Conservation (phyloP, 2,329 filamentous ascomycete genomes). For the Ramularia endophylla region DNA sequence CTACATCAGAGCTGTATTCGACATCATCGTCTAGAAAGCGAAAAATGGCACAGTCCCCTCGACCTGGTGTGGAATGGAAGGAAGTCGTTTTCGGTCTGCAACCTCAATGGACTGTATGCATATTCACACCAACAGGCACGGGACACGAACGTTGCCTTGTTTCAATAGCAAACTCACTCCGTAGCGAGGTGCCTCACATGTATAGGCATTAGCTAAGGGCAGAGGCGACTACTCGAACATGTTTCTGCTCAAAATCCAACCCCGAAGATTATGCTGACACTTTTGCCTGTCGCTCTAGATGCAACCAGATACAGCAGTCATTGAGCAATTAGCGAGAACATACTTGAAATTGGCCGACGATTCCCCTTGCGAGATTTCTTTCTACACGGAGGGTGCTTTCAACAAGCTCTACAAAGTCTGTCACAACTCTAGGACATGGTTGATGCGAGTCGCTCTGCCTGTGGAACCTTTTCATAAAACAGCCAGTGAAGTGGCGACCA, state of each 20-base stretch:
- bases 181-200: too few species aligned
- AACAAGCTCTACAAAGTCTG: neutral
- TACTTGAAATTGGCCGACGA: neutral
- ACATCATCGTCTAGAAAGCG: too few species aligned
- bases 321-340: neutral
- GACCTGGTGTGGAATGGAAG: neutral
- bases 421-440: neutral
- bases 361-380: neutral
- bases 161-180: too few species aligned
- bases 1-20: too few species aligned
- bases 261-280: too few species aligned
- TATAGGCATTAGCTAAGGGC: too few species aligned
- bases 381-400: neutral
- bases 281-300: too few species aligned
- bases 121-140: too few species aligned
- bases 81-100: neutral
- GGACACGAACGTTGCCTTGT: too few species aligned
- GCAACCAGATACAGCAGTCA: neutral
- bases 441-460: slow-evolving; percentile 1
- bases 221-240: too few species aligned
- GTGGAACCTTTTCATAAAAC: slow-evolving; percentile 2
- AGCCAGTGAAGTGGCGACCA: slow-evolving; percentile 12
- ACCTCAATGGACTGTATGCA: slow-evolving; percentile 1
- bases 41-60: too few species aligned
- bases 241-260: too few species aligned